Conservation (phyloP, 2,329 filamentous ascomycete genomes). For the Incumbomyces lentus region DNA sequence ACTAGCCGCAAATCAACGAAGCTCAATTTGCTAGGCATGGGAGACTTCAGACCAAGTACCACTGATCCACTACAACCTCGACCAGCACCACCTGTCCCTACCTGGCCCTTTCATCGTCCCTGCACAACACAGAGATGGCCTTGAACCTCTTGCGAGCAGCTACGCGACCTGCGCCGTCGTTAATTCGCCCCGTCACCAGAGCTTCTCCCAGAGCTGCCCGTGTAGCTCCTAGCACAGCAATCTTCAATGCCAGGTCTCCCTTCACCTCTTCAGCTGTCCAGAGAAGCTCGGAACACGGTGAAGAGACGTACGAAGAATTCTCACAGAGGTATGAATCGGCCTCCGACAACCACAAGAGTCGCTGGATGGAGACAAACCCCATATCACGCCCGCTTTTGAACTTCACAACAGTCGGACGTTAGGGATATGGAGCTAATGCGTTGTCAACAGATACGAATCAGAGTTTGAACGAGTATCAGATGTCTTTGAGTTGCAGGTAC, state of each 20-base stretch:
- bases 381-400: conserved; percentile 6
- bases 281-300: conserved; percentile 55
- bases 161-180: conserved; percentile 13
- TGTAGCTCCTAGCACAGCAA: conserved; percentile 14
- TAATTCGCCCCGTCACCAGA: conserved; percentile 18
- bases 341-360: not conserved
- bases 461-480: conserved; percentile 96
- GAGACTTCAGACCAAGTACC: conserved; percentile 5
- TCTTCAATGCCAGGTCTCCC: conserved; percentile 11
- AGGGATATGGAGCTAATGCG: conserved; percentile 29
- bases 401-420: conserved; percentile 5
- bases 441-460: conserved; percentile 80
- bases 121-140: not conserved
- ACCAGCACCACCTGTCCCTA: not conserved
- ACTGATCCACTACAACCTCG: not conserved
- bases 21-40: not conserved
- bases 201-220: conserved; percentile 18
- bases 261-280: conserved; percentile 46
- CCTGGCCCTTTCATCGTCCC: not conserved
- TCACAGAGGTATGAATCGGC: conserved; percentile 66
- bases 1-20: conserved; percentile 27
- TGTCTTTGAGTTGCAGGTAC: conserved; percentile 98
- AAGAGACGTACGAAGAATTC: conserved; percentile 99
- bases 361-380: not conserved
- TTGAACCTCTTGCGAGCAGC: conserved; percentile 7